Conservation (phyloP, 2,329 filamentous ascomycete genomes). For the Cercospora beticola region DNA sequence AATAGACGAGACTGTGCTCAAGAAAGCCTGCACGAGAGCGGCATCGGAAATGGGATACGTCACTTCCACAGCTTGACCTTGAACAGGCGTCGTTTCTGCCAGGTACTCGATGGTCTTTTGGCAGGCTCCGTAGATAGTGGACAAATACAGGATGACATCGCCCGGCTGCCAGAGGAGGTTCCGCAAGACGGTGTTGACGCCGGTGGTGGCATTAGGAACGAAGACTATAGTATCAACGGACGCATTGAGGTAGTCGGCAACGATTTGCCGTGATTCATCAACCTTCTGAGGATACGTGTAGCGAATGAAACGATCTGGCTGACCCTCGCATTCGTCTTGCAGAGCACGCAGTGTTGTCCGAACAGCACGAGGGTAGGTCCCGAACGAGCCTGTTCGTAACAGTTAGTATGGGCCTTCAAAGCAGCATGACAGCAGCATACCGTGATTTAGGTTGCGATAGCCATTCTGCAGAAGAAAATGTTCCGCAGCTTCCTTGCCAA, state of each 20-base stretch:
- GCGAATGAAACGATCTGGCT: conserved; percentile 74
- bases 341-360: conserved; percentile 60
- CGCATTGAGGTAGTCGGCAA: conserved; percentile 66
- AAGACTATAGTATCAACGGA: conserved; percentile 69
- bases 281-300: conserved; percentile 64
- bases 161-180: conserved; percentile 67
- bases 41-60: conserved; percentile 69
- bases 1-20: conserved; percentile 54
- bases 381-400: conserved; percentile 66
- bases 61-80: conserved; percentile 57
- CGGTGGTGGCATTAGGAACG: conserved; percentile 77
- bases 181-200: conserved; percentile 75
- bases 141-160: conserved; percentile 78
- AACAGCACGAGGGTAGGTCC: conserved; percentile 67
- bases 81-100: conserved; percentile 62
- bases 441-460: conserved; percentile 78
- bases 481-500: conserved; percentile 50
- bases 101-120: conserved; percentile 72
- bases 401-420: not conserved
- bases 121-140: conserved; percentile 75
- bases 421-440: conserved; percentile 45
- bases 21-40: conserved; percentile 63
- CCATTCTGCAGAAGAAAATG: conserved; percentile 68
- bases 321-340: conserved; percentile 65
- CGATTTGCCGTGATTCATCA: conserved; percentile 61